Evolutionary conservation across 306 rosid species (phyloP).

Genomic region (Castanospermum australe): DNA sequence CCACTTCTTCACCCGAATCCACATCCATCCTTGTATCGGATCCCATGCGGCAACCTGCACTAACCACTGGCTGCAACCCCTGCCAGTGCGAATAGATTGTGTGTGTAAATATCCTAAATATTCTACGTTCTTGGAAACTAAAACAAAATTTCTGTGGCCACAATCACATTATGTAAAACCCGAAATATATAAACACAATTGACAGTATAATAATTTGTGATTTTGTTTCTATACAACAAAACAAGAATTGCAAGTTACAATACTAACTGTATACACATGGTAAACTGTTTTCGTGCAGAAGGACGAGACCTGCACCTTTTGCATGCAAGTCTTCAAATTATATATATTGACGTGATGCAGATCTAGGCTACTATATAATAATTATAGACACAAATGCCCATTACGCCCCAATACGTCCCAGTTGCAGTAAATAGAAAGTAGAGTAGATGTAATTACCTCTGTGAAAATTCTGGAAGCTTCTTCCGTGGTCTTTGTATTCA

Average conservation of each 20-base stretch:
- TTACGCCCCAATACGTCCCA: background rate
- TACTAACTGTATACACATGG: background rate
- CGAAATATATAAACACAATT: too few relatives aligned
- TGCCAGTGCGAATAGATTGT: constrained; percentile 16
- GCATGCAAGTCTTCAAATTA: background rate
- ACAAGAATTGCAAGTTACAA: too few relatives aligned
- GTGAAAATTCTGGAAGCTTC: constrained; percentile 76
- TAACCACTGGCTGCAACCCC: constrained; percentile 69
- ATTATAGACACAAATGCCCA: background rate
- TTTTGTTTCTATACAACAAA: too few relatives aligned
- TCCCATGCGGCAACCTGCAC: constrained; percentile 28
- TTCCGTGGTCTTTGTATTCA: constrained; percentile 52
- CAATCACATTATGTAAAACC: background rate
- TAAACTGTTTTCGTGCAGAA: background rate
- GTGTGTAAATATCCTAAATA: background rate
- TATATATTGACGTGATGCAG: background rate
- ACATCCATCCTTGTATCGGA: constrained; percentile 16
- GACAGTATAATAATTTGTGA: too few relatives aligned
- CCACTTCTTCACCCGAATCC: constrained; percentile 25
- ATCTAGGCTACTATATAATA: background rate
- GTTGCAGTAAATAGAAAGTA: background rate
- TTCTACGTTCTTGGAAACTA: background rate
- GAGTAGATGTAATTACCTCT: constrained; percentile 37
- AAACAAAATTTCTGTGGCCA: background rate
- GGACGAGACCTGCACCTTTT: background rate